Base-by-base conservation (phyloP, 2,329 filamentous ascomycete species). In the Rasamsonia emersonii region DNA sequence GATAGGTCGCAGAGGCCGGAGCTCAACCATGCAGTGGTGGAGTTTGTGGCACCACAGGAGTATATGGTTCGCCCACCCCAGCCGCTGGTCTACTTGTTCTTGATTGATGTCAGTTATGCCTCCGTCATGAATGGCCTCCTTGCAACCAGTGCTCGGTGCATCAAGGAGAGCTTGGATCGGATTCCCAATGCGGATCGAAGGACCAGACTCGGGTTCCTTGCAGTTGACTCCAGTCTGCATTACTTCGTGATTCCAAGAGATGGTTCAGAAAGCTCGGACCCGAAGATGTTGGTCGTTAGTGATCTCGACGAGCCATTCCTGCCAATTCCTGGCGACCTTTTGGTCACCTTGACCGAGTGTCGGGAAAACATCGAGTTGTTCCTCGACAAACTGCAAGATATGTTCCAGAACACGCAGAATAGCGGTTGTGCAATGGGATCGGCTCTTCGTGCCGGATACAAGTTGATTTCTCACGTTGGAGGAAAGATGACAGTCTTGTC, bases 11-110 rank as follows among this genome's bases (percentile, higher is more conserved):
- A 93, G 58, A 74, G 91, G 47, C 75, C 86, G 23, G 91, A 98
- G 57, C 70, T 98, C 39, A 98, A 98, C 64, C 82, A 95, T 55
- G 75, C 86, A n/a, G 86, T 96, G 20, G 88, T 94, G 39, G 91
- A 98, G 54, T 98, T 95, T 54, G 84, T 98, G 45, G 91, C 91
- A 9, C 91, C 91, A 2, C 91, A 98, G 61, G 91, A 98, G 62
- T 98, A 98, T 64, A 98, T 98, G 91, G 91, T 98, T 20, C 82
- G 91, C 39, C 88, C 91, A 35, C 91, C 91, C 26, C 89, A 94
- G 61, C 91, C 91, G 23, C 70, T 96, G 23, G 89, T 95, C 23
- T 96, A 96, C 56, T 73, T 95, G 9, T 96, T 96, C 72, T 69
- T 94, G 47, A 85, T 96, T 51, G 89, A 95, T 49, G 88, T 95